Conservation (phyloP, 495 filamentous ascomycete genomes). For the Hypoxylon rickii region DNA sequence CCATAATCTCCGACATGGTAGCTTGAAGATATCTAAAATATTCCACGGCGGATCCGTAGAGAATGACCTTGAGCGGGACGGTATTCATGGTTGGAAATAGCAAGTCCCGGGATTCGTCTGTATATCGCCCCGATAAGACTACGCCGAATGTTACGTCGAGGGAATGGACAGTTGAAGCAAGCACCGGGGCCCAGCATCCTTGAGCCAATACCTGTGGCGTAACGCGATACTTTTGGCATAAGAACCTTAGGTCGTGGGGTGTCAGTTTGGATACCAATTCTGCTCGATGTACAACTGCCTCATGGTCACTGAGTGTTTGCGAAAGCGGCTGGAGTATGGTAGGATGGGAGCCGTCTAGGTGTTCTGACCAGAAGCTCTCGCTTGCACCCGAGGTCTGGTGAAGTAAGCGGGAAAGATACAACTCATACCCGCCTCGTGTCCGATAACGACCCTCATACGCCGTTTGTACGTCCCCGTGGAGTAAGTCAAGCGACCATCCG, state of each 20-base stretch:
- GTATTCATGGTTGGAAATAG: conserved; percentile 84
- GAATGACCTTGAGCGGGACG: conserved; percentile 62
- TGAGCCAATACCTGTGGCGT: conserved; percentile 70
- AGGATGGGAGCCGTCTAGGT: conserved; percentile 53
- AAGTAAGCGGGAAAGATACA: conserved; percentile 53
- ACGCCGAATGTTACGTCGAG: conserved; percentile 73
- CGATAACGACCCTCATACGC: conserved; percentile 56
- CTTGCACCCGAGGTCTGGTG: conserved; percentile 43
- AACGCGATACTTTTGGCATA: conserved; percentile 61
- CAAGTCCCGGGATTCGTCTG: conserved; percentile 58
- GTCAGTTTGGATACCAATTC: conserved; percentile 52
- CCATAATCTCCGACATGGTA: conserved; percentile 54
- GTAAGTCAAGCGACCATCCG: conserved; percentile 68
- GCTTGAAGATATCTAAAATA: conserved; percentile 71
- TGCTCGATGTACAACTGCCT: conserved; percentile 41
- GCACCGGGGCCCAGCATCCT: conserved; percentile 65
- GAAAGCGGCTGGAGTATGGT: conserved; percentile 40
- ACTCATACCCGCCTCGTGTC: conserved; percentile 50
- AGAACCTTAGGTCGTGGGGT: conserved; percentile 42
- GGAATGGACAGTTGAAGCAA: conserved; percentile 57
- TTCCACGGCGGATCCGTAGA: conserved; percentile 63
- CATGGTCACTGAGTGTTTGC: not conserved
- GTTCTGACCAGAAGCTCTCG: conserved; percentile 63
- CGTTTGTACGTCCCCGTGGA: conserved; percentile 66
- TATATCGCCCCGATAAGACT: conserved; percentile 71